phyloP scores from a whole-genome alignment of 306 rosid genomes.

The Sicyos edulis region DNA sequence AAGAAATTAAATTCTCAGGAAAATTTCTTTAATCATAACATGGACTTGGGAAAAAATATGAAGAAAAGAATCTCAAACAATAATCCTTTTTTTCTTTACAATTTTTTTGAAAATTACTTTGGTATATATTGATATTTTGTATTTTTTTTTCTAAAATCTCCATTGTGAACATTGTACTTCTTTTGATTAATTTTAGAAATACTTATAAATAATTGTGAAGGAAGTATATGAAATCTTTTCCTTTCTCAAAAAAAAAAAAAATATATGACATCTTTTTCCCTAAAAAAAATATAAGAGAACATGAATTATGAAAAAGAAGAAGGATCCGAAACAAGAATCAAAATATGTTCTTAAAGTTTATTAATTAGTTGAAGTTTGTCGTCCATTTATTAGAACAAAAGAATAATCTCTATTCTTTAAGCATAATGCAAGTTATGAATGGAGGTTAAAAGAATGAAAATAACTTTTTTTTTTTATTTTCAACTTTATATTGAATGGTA shows the following conservation, averaged over 20 bases:
- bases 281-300: not conserved
- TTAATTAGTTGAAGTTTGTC: not conserved
- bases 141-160: not conserved
- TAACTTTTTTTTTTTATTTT: not conserved
- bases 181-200: not conserved
- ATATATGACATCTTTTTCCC: not conserved
- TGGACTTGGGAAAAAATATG: not conserved
- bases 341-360: not conserved
- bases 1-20: not conserved
- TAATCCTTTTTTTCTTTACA: not conserved
- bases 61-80: not conserved
- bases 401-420: constrained; percentile 6
- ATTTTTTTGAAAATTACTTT: not conserved
- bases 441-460: not conserved
- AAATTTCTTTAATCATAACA: not conserved
- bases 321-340: not conserved
- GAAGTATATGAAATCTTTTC: not conserved
- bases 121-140: not conserved
- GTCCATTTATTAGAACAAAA: not conserved
- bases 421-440: not conserved
- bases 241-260: no score
- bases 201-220: not conserved
- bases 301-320: not conserved
- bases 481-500: no score
- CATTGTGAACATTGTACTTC: no score